Base-by-base conservation (phyloP, 208 protist species). In the Acanthamoeba lenticulata region DNA sequence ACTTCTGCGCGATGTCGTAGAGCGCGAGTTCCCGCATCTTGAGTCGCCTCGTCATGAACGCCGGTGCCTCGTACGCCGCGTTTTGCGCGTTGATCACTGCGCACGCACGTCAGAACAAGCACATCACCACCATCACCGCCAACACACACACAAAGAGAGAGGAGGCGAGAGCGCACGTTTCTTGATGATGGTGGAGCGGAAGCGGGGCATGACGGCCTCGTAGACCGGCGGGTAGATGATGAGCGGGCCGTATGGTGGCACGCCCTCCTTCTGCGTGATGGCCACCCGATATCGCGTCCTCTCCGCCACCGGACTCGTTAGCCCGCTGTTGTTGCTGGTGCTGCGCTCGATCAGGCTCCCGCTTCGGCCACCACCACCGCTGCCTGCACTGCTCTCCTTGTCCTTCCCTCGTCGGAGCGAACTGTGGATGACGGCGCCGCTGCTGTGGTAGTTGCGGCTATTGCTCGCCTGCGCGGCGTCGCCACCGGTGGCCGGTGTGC, bases 11-110 rank as follows among this genome's bases (percentile, higher is more conserved):
- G 67, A 77, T 77, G 36, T 77, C 67, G 36, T 40, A 32, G 34
- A 77, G 67, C 17, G 67, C 67, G 29, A 77, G 7, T 24, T 77
- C 67, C 34, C 67, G 67, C 67, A 77, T 77, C 67, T 77, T 77
- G 67, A 77, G 34, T 77, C 67, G 67, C 21, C 67, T 36, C 67
- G 67, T 42, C 34, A 77, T 15, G 67, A 77, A 77, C 36, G 67
- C 67, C 67, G 67, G 67, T 17, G 67, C 67, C 67, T 77, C 67
- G 67, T 77, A 77, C 34, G 67, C 67, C 36, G 67, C 67, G 67
- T 77, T 77, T 24, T 77, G 67, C 6, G 67, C 67, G 32, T 77
- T 77, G 67, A 77, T 77, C 67, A 77, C 67, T 77, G 67, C 45
- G 45, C 45, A 52, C 45, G 15, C 45, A 52, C 45, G 9, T 17